These are phyloP conservation scores for Fomes fomentarius DNA, from an alignment of 1,284 basidiomycete genomes.

Conservation along the genomic window DNA sequence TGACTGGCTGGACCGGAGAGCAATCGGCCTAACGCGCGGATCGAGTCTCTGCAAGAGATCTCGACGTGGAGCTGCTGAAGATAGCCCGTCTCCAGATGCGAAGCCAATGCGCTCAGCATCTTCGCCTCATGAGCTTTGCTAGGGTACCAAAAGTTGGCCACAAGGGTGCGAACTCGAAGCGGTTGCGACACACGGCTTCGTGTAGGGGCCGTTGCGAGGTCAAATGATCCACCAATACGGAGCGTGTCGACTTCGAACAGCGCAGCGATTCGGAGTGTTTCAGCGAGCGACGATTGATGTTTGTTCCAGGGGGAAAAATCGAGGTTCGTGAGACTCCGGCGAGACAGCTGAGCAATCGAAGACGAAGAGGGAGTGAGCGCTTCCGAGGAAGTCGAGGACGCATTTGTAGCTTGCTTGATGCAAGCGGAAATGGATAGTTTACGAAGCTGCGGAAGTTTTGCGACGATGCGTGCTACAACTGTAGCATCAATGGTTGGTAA, in stretches of 20 bases:
- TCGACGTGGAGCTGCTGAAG: background rate
- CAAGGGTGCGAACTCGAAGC: too few relatives aligned
- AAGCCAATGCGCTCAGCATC: background rate
- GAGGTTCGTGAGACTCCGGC: too few relatives aligned
- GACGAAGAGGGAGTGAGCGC: too few relatives aligned
- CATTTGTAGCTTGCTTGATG: background rate
- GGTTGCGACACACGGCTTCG: too few relatives aligned
- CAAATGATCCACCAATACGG: too few relatives aligned
- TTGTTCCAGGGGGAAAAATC: too few relatives aligned
- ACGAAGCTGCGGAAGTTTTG: background rate
- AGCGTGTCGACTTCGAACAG: too few relatives aligned
- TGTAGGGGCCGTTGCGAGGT: too few relatives aligned
- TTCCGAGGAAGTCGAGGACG: background rate
- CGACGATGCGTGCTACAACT: background rate
- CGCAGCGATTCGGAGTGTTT: too few relatives aligned
- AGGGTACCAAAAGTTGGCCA: background rate
- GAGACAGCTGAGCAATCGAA: too few relatives aligned
- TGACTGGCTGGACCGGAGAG: background rate
- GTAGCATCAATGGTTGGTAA: background rate
- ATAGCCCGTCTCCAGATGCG: background rate
- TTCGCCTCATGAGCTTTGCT: background rate
- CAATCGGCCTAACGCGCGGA: background rate
- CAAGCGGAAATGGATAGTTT: background rate
- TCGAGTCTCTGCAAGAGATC: background rate
- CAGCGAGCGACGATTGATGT: too few relatives aligned